Percentiles rank a stretch among this genome's conserved stretches.
Conservation (phyloP, 176 grass and related monocot species). For the Zizania latifolia region DNA sequence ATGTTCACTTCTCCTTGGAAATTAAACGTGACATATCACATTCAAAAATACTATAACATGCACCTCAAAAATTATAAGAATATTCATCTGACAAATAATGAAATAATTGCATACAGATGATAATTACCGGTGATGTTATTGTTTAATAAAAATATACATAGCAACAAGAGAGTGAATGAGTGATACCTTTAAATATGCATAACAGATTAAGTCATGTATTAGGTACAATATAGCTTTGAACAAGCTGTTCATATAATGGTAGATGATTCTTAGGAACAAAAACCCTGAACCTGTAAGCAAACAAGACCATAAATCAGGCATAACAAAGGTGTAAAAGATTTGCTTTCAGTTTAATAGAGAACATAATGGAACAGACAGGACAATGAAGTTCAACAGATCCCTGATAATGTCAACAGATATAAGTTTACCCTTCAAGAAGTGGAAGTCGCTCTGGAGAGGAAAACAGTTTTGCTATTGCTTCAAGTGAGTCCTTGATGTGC, state of each 20-base stretch:
- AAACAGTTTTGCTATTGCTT: constrained; percentile 85
- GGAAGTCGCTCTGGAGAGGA: constrained; percentile 47
- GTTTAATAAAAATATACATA: constrained; percentile 7
- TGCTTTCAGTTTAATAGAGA: neutral
- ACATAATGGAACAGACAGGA: neutral
- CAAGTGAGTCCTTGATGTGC: constrained; percentile 55
- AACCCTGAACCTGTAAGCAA: constrained; percentile 72
- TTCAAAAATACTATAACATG: neutral
- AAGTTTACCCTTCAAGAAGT: constrained; percentile 79
- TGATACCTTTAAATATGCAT: constrained; percentile 15
- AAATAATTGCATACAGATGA: neutral
- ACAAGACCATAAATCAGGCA: constrained; percentile 29
- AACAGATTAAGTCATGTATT: constrained; percentile 27
- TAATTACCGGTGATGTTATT: neutral
- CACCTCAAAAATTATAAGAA: neutral
- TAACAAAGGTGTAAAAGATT: constrained; percentile 24
- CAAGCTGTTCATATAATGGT: constrained; percentile 65
- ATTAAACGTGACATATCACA: neutral
- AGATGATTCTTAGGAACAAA: constrained; percentile 81
- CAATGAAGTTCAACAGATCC: neutral
- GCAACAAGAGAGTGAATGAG: no score
- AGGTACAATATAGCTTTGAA: constrained; percentile 45
- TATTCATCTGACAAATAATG: neutral
- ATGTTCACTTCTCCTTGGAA: neutral
- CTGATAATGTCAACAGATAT: neutral